Evolutionary conservation across 352 stramenopile genomes (phyloP).

Genomic region (Phytopythium mirpurense): DNA sequence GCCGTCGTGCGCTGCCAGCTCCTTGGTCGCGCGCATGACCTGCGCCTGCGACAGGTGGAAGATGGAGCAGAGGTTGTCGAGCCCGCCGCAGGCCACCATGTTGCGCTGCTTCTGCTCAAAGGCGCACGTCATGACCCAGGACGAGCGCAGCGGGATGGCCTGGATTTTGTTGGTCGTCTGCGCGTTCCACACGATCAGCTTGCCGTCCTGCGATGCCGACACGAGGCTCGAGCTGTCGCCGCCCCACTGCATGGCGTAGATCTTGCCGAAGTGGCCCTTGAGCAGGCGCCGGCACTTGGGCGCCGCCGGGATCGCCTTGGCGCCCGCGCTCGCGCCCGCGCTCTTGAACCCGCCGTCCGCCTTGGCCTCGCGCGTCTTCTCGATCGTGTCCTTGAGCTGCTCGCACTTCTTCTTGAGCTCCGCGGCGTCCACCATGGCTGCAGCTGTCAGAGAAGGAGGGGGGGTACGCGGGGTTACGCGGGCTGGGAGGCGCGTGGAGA

Average conservation of each 20-base stretch:
- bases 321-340: slow-evolving; percentile 43
- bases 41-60: slow-evolving; percentile 93
- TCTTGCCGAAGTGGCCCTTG: slow-evolving; percentile 99
- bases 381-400: slow-evolving; percentile 83
- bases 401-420: slow-evolving; percentile 88
- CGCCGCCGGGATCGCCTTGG: slow-evolving; percentile 75
- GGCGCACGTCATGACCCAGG: slow-evolving; percentile 99
- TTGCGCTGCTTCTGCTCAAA: slow-evolving; percentile 97
- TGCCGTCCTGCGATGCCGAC: slow-evolving; percentile 96
- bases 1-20: slow-evolving; percentile 97
- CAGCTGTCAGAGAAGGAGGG: neutral
- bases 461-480: slow-evolving; percentile 1
- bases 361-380: slow-evolving; percentile 77
- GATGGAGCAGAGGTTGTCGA: slow-evolving; percentile 99
- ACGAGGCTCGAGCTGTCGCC: slow-evolving; percentile 90
- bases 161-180: slow-evolving; percentile 97
- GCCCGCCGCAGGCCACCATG: slow-evolving; percentile 96
- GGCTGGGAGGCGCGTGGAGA: neutral
- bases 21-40: slow-evolving; percentile 89
- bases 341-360: slow-evolving; percentile 72
- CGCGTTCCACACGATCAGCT: slow-evolving; percentile 99
- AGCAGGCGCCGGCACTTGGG: slow-evolving; percentile 93
- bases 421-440: slow-evolving; percentile 55
- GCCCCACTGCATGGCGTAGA: slow-evolving; percentile 99
- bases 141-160: slow-evolving; percentile 95